Base-by-base conservation (phyloP, 805 yeast genomes). In the Metschnikowia hibisci region DNA sequence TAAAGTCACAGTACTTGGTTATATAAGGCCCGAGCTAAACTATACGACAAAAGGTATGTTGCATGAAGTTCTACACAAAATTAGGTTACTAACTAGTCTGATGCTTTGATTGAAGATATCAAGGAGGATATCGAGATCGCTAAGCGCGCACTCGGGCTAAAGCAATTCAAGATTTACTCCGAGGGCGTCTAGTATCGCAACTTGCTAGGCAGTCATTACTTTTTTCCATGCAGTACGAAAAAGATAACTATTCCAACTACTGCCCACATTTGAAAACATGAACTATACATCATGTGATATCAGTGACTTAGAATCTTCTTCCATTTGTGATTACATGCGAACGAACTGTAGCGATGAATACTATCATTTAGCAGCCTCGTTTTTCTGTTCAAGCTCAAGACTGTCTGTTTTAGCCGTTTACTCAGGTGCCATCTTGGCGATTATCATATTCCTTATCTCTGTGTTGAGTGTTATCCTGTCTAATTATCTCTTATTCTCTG, bases 11-110 rank as follows among this genome's bases (percentile, higher is more conserved):
- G 79, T 93, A 2, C 69, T 93, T 50, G 99, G 99, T 0, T 91
- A 86, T 61, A 78, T 93, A 30, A 77, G 99, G 51, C 96, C 96
- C 0, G 98, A 93, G 61, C 71, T 87, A 51, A 78, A 90, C 58
- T 93, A 89, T 58, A 83, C 87, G 7, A 80, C 95, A 1, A 69
- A 77, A 49, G 68, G 70, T 64, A 52, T 32, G 70, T 57, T 20
- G 15, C 10, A 16, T 8, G 22, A 5, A 16, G 10, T 18, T 15
- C 6, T 5, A 2, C 13, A 13, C 16, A 12, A 12, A 11, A 4
- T n/a, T 15, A 14, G 12, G 14, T 12, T 51, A 60, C 61, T 57
- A 60, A 60, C 60, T n/a, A 13, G 15, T 7, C 62, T 53, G 96
- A 93, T 49, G 96, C 91, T 1, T 68, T 93, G 51, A 87, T 90